Conservation (phyloP, 305 asterid genomes). For the Fraxinus ornus region DNA sequence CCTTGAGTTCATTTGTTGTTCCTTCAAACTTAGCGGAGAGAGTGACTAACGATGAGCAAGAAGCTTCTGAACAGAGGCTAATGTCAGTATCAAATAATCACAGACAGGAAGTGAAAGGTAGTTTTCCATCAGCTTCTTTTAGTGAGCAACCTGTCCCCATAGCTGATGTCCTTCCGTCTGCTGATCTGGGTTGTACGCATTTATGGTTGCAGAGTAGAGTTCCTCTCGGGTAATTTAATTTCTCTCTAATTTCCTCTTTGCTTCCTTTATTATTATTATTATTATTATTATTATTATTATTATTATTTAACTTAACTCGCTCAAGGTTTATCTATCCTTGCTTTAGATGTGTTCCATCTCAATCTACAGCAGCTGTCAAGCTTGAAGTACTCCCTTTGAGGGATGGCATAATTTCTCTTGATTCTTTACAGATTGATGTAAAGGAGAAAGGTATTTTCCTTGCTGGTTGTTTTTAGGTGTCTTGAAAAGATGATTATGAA, state of each 20-base stretch:
- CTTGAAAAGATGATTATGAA: neutral
- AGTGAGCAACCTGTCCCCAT: slow-evolving; percentile 37
- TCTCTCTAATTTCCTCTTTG: neutral
- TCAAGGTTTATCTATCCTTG: slow-evolving; percentile 33
- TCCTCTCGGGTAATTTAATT: slow-evolving; percentile 79
- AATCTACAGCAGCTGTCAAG: slow-evolving; percentile 85
- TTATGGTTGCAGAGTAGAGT: slow-evolving; percentile 98
- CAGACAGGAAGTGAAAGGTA: slow-evolving; percentile 43
- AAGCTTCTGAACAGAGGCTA: slow-evolving; percentile 32
- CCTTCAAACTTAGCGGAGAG: slow-evolving; percentile 44
- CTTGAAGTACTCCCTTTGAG: slow-evolving; percentile 96
- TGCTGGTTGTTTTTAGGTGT: neutral
- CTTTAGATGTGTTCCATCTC: slow-evolving; percentile 84
- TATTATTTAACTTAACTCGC: slow-evolving; percentile 18
- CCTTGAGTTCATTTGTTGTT: slow-evolving; percentile 49
- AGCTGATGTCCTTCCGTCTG: slow-evolving; percentile 62
- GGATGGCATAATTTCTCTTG: slow-evolving; percentile 95
- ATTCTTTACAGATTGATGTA: slow-evolving; percentile 81
- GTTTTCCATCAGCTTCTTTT: slow-evolving; percentile 38
- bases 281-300: neutral
- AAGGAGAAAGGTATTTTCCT: slow-evolving; percentile 74
- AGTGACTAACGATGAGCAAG: slow-evolving; percentile 39
- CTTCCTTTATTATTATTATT: neutral
- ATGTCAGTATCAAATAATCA: slow-evolving; percentile 36
- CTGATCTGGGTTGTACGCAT: slow-evolving; percentile 86